Percentiles rank a stretch among this genome's conserved stretches.
phyloP scores from a whole-genome alignment of 768 basidiomycete genomes.

The Tremella yokohamensis region DNA sequence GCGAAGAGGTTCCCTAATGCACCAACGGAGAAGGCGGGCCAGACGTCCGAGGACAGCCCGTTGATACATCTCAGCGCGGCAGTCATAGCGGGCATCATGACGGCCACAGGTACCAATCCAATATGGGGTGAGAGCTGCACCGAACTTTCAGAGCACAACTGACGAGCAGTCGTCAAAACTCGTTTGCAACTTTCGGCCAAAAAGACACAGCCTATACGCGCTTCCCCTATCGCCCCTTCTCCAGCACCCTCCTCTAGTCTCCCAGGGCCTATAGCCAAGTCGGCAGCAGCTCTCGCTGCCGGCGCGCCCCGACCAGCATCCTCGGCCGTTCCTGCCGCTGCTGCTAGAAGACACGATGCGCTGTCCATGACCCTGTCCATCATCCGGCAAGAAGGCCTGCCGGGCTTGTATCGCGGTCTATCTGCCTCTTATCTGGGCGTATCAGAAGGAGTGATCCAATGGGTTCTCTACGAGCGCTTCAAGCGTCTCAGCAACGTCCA shows the following conservation, averaged over 20 bases:
- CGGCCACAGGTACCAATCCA: conserved; percentile 89
- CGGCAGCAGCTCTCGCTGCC: conserved; percentile 27
- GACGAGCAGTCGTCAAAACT: conserved; percentile 71
- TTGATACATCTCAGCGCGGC: conserved; percentile 83
- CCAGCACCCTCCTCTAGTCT: conserved; percentile 19
- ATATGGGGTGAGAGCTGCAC: conserved; percentile 65
- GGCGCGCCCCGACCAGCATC: conserved; percentile 7
- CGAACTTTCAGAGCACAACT: too few relatives aligned
- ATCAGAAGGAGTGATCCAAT: conserved; percentile 92
- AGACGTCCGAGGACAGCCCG: conserved; percentile 70
- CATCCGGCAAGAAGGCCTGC: conserved; percentile 71
- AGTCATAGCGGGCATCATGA: conserved; percentile 73
- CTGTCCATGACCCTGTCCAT: conserved; percentile 63
- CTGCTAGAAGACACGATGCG: conserved; percentile 18
- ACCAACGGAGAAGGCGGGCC: conserved; percentile 53
- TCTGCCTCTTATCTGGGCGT: conserved; percentile 94
- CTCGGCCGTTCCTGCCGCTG: conserved; percentile 7
- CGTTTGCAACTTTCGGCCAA: conserved; percentile 68
- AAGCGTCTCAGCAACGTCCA: conserved; percentile 59
- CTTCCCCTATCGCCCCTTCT: conserved; percentile 23
- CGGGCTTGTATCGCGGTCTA: conserved; percentile 90
- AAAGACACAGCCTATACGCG: conserved; percentile 38
- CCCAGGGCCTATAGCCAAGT: conserved; percentile 33
- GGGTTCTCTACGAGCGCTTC: conserved; percentile 91
- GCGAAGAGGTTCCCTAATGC: conserved; percentile 63